Percentiles rank a stretch among this genome's conserved stretches.
Conservation (phyloP, 1,139 yeast genomes). For the Debaryomyces udenii region DNA sequence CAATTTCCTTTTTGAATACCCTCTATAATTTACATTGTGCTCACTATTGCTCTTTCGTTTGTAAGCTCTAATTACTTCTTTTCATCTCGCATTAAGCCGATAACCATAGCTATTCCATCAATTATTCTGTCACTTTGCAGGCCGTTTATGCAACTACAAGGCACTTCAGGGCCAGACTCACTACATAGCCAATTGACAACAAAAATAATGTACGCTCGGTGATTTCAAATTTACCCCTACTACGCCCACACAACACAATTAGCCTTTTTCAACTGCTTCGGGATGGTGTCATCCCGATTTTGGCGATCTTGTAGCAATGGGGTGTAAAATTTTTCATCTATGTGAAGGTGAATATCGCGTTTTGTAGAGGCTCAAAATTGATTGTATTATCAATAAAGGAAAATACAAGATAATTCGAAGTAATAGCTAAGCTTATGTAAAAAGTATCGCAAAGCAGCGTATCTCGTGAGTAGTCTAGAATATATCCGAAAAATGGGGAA, state of each 20-base stretch:
- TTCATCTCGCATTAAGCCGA: too few relatives aligned
- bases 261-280: background rate
- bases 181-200: background rate
- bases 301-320: too few relatives aligned
- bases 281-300: too few relatives aligned
- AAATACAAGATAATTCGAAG: background rate
- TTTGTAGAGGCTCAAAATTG: slow-evolving; percentile 6
- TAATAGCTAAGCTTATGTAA: too few relatives aligned
- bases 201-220: background rate
- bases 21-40: too few relatives aligned
- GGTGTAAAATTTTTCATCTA: slow-evolving; percentile 1
- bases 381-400: background rate
- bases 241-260: background rate
- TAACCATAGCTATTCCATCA: too few relatives aligned
- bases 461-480: slow-evolving; percentile 2
- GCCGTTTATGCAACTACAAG: too few relatives aligned
- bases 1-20: background rate
- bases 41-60: too few relatives aligned
- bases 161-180: slow-evolving; percentile 4
- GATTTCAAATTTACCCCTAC: too few relatives aligned
- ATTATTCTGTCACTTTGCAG: too few relatives aligned
- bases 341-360: slow-evolving; percentile 1
- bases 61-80: too few relatives aligned
- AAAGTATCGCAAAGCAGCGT: too few relatives aligned
- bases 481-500: background rate